A percentile compares a stretch with the other conserved stretches of the same genome.
These are phyloP conservation scores for Dothideomycetes sp. DNA, from an alignment of 2,329 filamentous ascomycete species.

Conservation along the genomic window DNA sequence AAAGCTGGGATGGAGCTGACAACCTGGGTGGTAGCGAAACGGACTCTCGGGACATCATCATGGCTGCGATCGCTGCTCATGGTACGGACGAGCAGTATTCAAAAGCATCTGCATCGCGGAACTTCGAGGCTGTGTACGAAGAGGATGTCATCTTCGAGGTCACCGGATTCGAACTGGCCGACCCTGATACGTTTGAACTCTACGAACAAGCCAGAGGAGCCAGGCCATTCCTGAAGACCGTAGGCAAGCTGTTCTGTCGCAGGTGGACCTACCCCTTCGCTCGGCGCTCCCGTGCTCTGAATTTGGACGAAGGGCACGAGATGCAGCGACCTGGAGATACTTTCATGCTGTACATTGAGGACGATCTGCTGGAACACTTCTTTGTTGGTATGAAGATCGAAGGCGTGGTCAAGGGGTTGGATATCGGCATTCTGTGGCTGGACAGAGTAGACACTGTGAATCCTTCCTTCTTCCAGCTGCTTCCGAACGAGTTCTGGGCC, in stretches of 20 bases:
- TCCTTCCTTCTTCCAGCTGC: constrained; percentile 32
- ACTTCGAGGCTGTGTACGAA: constrained; percentile 32
- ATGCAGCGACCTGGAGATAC: constrained; percentile 34
- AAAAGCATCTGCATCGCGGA: constrained; percentile 14
- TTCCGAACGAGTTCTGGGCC: constrained; percentile 30
- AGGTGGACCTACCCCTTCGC: constrained; percentile 34
- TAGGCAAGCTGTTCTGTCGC: constrained; percentile 44
- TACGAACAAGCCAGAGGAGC: constrained; percentile 30
- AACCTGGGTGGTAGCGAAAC: constrained; percentile 28
- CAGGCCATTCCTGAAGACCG: constrained; percentile 33
- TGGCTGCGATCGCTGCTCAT: constrained; percentile 37
- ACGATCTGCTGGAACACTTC: constrained; percentile 44
- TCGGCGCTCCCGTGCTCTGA: not conserved
- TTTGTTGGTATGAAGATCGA: constrained; percentile 45
- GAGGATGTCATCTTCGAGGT: constrained; percentile 53
- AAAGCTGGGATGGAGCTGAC: constrained; percentile 29
- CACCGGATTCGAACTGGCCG: constrained; percentile 37
- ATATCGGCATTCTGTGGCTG: constrained; percentile 21
- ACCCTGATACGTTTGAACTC: constrained; percentile 34
- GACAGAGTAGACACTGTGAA: constrained; percentile 28
- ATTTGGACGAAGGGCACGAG: constrained; percentile 18
- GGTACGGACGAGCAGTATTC: constrained; percentile 23
- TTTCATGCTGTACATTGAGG: constrained; percentile 57
- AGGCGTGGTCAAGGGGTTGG: constrained; percentile 19
- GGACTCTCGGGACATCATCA: constrained; percentile 39